phyloP scores from a whole-genome alignment of 2,329 filamentous ascomycete genomes.

The Calonectria leucothoes region DNA sequence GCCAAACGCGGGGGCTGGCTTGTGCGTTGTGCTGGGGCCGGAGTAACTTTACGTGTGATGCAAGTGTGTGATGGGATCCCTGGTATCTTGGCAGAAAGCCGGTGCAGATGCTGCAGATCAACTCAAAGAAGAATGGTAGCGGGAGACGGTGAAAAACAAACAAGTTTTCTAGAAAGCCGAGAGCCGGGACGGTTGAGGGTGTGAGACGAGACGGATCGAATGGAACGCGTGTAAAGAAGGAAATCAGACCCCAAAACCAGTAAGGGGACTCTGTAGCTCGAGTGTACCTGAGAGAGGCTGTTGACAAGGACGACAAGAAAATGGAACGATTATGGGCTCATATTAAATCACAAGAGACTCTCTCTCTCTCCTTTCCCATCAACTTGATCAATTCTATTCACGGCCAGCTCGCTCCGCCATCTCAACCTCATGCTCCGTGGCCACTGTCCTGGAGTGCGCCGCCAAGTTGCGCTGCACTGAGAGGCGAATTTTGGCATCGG shows the following conservation, averaged over 20 bases:
- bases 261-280: slow-evolving; percentile 7
- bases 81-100: not conserved
- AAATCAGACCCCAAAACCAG: slow-evolving; percentile 16
- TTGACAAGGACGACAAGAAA: not conserved
- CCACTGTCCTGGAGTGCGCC: not conserved
- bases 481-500: slow-evolving; percentile 5
- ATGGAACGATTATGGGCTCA: not conserved
- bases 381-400: not conserved
- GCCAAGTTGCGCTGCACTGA: slow-evolving; percentile 4
- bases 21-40: not conserved
- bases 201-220: not conserved
- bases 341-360: not conserved
- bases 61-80: not conserved
- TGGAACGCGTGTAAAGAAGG: not conserved
- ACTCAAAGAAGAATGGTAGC: not conserved
- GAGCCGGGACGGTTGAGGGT: not conserved
- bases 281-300: not conserved
- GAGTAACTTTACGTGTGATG: slow-evolving; percentile 16
- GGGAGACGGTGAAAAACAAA: not conserved
- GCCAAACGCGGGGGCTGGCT: not conserved
- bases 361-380: no score
- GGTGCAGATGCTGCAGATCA: not conserved
- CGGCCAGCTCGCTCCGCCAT: not conserved
- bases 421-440: not conserved
- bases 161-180: not conserved